phyloP scores from a whole-genome alignment of 83 land plant species.

The Diphasiastrum complanatum region DNA sequence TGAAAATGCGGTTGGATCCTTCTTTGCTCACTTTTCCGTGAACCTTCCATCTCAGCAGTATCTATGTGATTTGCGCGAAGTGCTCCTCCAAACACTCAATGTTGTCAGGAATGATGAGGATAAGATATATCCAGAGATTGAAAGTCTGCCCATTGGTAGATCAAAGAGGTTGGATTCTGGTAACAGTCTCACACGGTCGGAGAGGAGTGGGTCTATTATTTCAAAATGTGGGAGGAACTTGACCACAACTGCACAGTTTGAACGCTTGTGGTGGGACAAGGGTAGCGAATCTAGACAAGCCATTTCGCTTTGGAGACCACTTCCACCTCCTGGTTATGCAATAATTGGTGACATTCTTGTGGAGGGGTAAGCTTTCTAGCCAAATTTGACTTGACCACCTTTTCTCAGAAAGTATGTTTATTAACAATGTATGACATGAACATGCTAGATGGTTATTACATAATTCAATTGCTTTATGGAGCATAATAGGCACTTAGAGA shows the following conservation, averaged over 20 bases:
- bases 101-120: conserved; percentile 12
- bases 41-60: conserved; percentile 44
- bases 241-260: conserved; percentile 76
- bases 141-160: conserved; percentile 20
- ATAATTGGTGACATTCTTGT: conserved; percentile 80
- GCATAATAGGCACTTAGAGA: no score
- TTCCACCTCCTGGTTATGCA: conserved; percentile 74
- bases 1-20: conserved; percentile 73
- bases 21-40: conserved; percentile 59
- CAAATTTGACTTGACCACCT: background rate
- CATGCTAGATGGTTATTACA: no score
- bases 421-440: no score
- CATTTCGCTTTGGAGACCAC: conserved; percentile 91
- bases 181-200: background rate
- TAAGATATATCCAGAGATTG: conserved; percentile 11
- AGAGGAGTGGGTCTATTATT: background rate
- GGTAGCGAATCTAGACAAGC: conserved; percentile 65
- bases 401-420: background rate
- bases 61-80: conserved; percentile 53
- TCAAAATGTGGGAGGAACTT: background rate
- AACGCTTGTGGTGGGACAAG: conserved; percentile 97
- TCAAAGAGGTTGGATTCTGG: background rate
- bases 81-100: conserved; percentile 40
- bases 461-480: no score
- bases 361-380: conserved; percentile 62